Evolutionary conservation across 2,329 filamentous ascomycete genomes (phyloP).

Genomic region (Rhinocladiella similis): DNA sequence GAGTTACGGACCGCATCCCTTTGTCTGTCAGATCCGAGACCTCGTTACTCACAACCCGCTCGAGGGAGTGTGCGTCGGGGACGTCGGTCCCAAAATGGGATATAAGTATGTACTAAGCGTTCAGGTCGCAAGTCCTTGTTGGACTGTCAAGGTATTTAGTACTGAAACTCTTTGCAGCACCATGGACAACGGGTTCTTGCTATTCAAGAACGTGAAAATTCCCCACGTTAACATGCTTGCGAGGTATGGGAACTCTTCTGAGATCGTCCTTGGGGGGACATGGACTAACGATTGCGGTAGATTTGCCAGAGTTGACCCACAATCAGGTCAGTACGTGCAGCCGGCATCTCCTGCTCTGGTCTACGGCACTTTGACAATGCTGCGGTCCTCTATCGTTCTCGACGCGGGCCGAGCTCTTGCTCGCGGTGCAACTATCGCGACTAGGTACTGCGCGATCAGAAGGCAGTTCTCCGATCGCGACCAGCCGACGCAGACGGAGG

Average conservation of each 20-base stretch:
- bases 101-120: conserved; percentile 53
- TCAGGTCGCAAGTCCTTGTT: not conserved
- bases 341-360: conserved; percentile 67
- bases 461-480: conserved; percentile 77
- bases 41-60: conserved; percentile 67
- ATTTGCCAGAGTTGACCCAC: conserved; percentile 67
- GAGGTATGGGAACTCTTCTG: conserved; percentile 33
- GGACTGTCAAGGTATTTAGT: too few relatives aligned
- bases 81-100: conserved; percentile 77
- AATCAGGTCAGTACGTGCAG: conserved; percentile 65
- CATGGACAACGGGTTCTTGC: conserved; percentile 77
- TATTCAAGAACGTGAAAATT: conserved; percentile 73
- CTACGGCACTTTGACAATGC: conserved; percentile 74
- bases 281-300: too few relatives aligned
- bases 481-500: conserved; percentile 57
- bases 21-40: conserved; percentile 72
- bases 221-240: conserved; percentile 73
- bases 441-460: conserved; percentile 69
- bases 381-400: conserved; percentile 70
- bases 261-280: too few relatives aligned
- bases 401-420: conserved; percentile 70
- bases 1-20: conserved; percentile 71
- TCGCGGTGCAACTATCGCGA: conserved; percentile 74
- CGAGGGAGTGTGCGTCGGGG: conserved; percentile 69
- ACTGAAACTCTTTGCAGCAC: conserved; percentile 51